Evolutionary conservation across 352 stramenopile genomes (phyloP).

Genomic region (Globisporangium cederbergense): DNA sequence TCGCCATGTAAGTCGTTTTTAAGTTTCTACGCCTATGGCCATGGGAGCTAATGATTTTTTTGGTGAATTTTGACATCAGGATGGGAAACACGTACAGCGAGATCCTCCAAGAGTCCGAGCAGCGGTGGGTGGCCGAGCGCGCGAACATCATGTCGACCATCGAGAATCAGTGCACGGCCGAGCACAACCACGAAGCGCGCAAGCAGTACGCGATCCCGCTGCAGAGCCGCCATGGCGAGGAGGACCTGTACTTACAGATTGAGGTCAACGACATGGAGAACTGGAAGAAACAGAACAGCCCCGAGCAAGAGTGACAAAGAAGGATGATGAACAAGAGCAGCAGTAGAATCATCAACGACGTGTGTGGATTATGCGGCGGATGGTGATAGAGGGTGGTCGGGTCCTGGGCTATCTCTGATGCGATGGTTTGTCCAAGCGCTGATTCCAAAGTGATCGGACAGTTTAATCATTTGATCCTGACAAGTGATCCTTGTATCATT

Average conservation of each 20-base stretch:
- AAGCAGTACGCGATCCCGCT: constrained; percentile 42
- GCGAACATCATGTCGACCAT: constrained; percentile 67
- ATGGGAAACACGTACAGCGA: constrained; percentile 69
- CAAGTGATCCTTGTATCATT: background rate
- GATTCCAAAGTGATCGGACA: background rate
- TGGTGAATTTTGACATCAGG: constrained; percentile 15
- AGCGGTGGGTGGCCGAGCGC: constrained; percentile 58
- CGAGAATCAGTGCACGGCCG: constrained; percentile 39
- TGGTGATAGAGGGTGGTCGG: background rate
- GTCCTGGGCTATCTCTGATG: background rate
- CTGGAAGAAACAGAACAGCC: constrained; percentile 29
- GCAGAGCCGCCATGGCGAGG: constrained; percentile 28
- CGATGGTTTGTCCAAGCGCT: background rate
- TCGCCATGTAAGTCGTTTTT: constrained; percentile 42
- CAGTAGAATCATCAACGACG: background rate
- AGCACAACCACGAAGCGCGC: constrained; percentile 31
- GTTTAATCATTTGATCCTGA: constrained; percentile 1
- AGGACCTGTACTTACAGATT: constrained; percentile 46
- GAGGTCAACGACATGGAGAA: constrained; percentile 43
- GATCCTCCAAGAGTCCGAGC: constrained; percentile 54
- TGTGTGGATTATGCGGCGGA: constrained; percentile 1
- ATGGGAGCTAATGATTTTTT: background rate
- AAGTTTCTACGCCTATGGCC: background rate
- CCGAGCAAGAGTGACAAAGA: background rate
- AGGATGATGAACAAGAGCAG: background rate